Conservation (phyloP, 2,329 filamentous ascomycete genomes). For the Alternaria ventricosa region DNA sequence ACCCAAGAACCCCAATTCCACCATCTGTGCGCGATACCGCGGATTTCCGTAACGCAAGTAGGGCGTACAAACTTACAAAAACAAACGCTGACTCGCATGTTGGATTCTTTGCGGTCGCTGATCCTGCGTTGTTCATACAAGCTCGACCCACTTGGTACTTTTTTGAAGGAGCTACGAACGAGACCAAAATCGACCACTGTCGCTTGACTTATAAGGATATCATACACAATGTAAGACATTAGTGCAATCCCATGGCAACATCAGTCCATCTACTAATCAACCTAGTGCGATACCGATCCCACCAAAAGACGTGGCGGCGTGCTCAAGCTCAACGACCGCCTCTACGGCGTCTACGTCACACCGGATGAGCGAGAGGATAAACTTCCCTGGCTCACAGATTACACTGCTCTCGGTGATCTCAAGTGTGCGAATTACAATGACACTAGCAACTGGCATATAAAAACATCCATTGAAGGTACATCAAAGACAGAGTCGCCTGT, state of each 20-base stretch:
- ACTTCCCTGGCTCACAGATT: neutral
- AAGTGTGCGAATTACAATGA: neutral
- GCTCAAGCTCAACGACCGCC: neutral
- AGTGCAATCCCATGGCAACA: too few relatives aligned
- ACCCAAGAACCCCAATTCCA: neutral
- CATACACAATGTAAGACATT: neutral
- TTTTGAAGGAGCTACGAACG: neutral
- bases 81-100: neutral
- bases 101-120: neutral
- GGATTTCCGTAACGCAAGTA: neutral
- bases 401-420: neutral
- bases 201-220: neutral
- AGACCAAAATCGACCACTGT: neutral
- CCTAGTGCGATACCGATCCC: neutral
- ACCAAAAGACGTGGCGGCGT: neutral
- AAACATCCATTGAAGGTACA: neutral
- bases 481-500: neutral
- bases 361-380: neutral
- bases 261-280: neutral
- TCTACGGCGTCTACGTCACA: neutral
- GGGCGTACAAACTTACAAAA: fast-evolving
- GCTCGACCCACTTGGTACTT: neutral
- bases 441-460: neutral
- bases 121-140: neutral
- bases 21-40: neutral